Conservation (phyloP, 345 rosid species). For the Eucalyptus albens region DNA sequence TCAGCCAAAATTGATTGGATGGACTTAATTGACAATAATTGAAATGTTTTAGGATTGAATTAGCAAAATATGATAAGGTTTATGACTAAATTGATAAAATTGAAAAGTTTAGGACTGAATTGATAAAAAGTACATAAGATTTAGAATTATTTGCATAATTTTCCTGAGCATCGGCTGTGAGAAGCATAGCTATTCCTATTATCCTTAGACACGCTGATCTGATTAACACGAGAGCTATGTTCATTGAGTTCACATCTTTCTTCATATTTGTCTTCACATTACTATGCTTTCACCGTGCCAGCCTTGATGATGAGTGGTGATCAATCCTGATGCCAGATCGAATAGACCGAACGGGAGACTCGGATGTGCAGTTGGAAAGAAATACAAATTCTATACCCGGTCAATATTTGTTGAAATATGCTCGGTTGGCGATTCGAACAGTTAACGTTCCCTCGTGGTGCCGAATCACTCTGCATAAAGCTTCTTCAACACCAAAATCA, state of each 20-base stretch:
- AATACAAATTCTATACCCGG: neutral
- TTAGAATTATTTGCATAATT: too few species aligned
- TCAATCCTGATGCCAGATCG: neutral
- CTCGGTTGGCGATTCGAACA: neutral
- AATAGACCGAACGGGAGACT: neutral
- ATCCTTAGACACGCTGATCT: constrained; percentile 77
- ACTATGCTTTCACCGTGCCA: constrained; percentile 82
- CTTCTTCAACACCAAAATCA: neutral
- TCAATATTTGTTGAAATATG: neutral
- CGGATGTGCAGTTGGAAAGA: neutral
- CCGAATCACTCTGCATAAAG: neutral
- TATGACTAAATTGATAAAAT: too few species aligned
- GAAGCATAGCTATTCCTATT: constrained; percentile 84
- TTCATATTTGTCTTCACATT: constrained; percentile 86
- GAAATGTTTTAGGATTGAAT: too few species aligned
- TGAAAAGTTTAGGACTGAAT: too few species aligned
- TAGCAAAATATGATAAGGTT: too few species aligned
- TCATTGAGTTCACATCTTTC: constrained; percentile 89
- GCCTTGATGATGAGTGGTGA: constrained; percentile 92
- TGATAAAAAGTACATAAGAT: too few species aligned
- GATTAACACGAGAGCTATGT: constrained; percentile 86
- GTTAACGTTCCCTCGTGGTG: neutral
- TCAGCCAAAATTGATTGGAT: too few species aligned
- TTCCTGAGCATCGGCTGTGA: constrained; percentile 27
- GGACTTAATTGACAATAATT: too few species aligned